Percentiles rank a stretch among this genome's conserved stretches.
These are phyloP conservation scores for Viola pubescens DNA, from an alignment of 441 rosid genomes.

Conservation along the genomic window DNA sequence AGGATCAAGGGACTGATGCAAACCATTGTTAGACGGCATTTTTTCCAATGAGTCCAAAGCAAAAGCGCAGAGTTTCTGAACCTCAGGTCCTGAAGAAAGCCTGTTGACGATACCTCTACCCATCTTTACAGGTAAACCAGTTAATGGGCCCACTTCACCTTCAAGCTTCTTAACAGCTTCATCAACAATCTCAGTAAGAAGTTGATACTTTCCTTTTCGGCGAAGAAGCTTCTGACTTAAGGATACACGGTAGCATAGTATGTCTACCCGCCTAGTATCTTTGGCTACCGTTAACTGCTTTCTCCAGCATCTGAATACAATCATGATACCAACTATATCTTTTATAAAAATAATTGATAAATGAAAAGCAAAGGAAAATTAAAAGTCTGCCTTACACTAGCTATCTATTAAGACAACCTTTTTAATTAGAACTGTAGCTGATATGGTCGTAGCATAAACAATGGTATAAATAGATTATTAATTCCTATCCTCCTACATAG, in stretches of 20 bases:
- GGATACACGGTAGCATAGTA: conserved; percentile 80
- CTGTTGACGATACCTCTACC: conserved; percentile 85
- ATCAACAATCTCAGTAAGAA: conserved; percentile 52
- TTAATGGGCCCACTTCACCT: conserved; percentile 75
- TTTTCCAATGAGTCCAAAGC: conserved; percentile 62
- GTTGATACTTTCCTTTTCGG: conserved; percentile 45
- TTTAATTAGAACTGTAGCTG: too few species aligned
- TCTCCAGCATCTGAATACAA: conserved; percentile 73
- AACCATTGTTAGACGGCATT: conserved; percentile 29
- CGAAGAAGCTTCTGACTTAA: conserved; percentile 71
- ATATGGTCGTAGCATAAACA: too few species aligned
- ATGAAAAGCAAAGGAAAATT: background rate
- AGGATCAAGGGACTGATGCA: conserved; percentile 21
- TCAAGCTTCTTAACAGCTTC: conserved; percentile 75
- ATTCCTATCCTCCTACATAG: too few species aligned
- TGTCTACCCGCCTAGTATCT: conserved; percentile 79
- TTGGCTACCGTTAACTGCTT: conserved; percentile 73
- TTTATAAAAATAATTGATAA: background rate
- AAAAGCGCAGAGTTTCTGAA: conserved; percentile 62
- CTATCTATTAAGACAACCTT: too few species aligned
- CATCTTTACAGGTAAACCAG: conserved; percentile 75
- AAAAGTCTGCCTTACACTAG: background rate
- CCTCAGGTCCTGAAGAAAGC: conserved; percentile 71
- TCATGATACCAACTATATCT: conserved; percentile 8
- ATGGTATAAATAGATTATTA: too few species aligned